Base-by-base conservation (phyloP, 495 filamentous ascomycete genomes). In the Ascodesmis nigricans region DNA sequence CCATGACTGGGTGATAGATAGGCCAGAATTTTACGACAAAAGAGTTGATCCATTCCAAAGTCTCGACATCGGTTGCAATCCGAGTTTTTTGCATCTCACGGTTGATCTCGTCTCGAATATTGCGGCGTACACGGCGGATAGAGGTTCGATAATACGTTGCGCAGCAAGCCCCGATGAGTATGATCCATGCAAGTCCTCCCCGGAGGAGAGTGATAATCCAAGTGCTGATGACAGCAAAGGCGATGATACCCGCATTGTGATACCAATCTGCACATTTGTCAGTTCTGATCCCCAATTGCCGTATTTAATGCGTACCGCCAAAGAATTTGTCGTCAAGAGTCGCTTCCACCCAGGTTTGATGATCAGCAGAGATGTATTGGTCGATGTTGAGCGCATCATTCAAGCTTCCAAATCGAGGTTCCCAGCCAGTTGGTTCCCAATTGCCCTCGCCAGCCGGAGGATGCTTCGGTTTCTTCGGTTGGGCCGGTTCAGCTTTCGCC, bases 11-110 rank as follows among this genome's bases (percentile, higher is more conserved):
- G 28, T 80, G 77, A 52, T 87, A 95, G 46, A 99, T 99, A 14
- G 87, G 87, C 87, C 87, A 99, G 58, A 99, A 95, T 54, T 95
- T 99, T 53, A 87, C 73, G 43, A 95, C 43, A 58, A 95, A 95
- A 53, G 82, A 90, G 62, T 99, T 99, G 46, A 99, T 93, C 87
- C 87, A 99, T 53, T 99, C 87, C 23, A 99, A 57, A 45, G 73
- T 84, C 56, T 99, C 87, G 17, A 69, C 73, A 49, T 99, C 90
- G 5, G 76, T 90, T 44, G 95, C 87, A 36, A 99, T 59, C 38
- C 67, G 78, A 49, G 69, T 70, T 53, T 93, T 81, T 20, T 77
- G 71, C 69, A 95, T 69, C 54, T 95, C 83, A n/a, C 87, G 75
- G 32, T 69, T 71, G 27, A 99, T 61, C 49, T 99, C 87, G 57